These are phyloP conservation scores for Geranium brycei DNA, from an alignment of 345 rosid species.

Conservation along the genomic window DNA sequence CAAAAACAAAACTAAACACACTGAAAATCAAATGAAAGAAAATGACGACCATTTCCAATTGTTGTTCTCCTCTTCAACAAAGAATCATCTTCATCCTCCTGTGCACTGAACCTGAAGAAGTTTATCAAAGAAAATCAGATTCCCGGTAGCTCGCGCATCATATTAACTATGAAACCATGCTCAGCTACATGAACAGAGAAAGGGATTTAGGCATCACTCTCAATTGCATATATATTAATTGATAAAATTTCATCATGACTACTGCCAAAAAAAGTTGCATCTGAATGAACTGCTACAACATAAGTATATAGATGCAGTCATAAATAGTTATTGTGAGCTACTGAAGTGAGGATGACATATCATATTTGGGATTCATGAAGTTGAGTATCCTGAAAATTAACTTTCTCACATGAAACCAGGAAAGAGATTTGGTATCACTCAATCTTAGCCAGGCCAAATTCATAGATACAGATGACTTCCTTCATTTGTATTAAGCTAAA, in stretches of 20 bases:
- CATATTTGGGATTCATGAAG: neutral
- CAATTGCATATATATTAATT: neutral
- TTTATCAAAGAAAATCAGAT: neutral
- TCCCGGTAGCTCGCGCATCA: neutral
- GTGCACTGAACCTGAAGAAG: conserved; percentile 59
- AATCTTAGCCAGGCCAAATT: too few species aligned
- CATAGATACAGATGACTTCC: neutral
- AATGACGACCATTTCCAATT: conserved; percentile 74
- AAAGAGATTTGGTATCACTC: too few species aligned
- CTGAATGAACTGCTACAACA: neutral
- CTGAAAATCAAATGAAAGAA: conserved; percentile 9
- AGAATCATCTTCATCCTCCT: conserved; percentile 79
- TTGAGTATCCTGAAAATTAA: too few species aligned
- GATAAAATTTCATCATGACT: too few species aligned
- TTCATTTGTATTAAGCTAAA: neutral
- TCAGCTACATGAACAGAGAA: neutral
- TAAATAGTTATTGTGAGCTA: neutral
- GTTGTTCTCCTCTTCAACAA: conserved; percentile 64
- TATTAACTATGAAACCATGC: neutral
- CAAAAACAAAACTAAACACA: conserved; percentile 4
- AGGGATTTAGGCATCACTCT: neutral
- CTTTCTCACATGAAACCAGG: too few species aligned
- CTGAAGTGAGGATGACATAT: neutral
- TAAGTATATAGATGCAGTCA: neutral
- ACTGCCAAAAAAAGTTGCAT: neutral